Percentiles rank a stretch among this genome's conserved stretches.
These are phyloP conservation scores for Wickerhamiella siamensis DNA, from an alignment of 805 yeast species.

Conservation along the genomic window DNA sequence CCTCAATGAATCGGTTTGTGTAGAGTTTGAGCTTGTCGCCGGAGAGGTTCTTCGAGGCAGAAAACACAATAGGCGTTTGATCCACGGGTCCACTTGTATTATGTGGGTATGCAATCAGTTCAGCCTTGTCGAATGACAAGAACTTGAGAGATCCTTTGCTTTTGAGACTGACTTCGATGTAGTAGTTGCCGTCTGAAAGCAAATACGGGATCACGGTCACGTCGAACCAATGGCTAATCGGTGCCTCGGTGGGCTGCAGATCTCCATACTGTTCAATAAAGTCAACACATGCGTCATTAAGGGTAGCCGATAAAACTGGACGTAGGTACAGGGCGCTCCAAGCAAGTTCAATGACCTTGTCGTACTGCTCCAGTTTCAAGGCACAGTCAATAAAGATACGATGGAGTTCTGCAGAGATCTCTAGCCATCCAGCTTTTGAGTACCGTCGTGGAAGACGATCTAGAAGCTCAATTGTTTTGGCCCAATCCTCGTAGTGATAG, in stretches of 20 bases:
- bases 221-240: slow-evolving; percentile 28
- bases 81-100: slow-evolving; percentile 5
- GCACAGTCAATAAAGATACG: slow-evolving; percentile 58
- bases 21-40: slow-evolving; percentile 7
- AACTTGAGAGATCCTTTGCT: slow-evolving; percentile 21
- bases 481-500: slow-evolving; percentile 41
- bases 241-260: slow-evolving; percentile 15
- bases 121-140: slow-evolving; percentile 12
- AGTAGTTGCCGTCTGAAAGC: slow-evolving; percentile 25
- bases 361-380: slow-evolving; percentile 16
- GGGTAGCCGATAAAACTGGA: slow-evolving; percentile 11
- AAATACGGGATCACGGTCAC: slow-evolving; percentile 29
- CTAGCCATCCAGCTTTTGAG: slow-evolving; percentile 54
- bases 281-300: slow-evolving; percentile 14
- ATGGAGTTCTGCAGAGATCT: slow-evolving; percentile 49
- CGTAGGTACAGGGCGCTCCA: slow-evolving; percentile 19
- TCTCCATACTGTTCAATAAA: slow-evolving; percentile 16
- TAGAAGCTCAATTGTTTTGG: slow-evolving; percentile 47
- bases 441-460: slow-evolving; percentile 58
- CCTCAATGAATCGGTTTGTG: slow-evolving; percentile 23
- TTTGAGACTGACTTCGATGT: slow-evolving; percentile 27
- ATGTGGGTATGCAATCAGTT: slow-evolving; percentile 9
- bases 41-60: slow-evolving; percentile 1
- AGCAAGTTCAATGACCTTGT: slow-evolving; percentile 20
- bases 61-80: slow-evolving; percentile 6